Evolutionary conservation across 129 eudicot genomes (phyloP).

Genomic region (Flaveria sonorensis): DNA sequence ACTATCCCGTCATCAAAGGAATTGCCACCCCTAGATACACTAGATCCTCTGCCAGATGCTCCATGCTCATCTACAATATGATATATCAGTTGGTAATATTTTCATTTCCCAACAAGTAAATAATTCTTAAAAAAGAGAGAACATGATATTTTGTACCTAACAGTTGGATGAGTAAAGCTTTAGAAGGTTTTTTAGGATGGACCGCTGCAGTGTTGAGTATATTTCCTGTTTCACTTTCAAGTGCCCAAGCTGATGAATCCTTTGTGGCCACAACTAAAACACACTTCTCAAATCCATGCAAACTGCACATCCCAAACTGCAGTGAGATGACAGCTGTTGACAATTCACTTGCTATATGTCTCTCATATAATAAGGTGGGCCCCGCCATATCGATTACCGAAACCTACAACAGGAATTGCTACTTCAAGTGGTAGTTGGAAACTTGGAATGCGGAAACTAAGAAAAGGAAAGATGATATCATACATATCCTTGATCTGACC

Average conservation of each 20-base stretch:
- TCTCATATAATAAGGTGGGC: slow-evolving; percentile 57
- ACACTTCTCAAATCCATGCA: slow-evolving; percentile 90
- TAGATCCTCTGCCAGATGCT: slow-evolving; percentile 51
- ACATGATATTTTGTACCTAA: slow-evolving; percentile 52
- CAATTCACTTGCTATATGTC: slow-evolving; percentile 70
- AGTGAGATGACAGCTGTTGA: slow-evolving; percentile 68
- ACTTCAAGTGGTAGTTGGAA: background rate
- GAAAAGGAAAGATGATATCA: slow-evolving; percentile 24
- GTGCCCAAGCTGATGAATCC: slow-evolving; percentile 84
- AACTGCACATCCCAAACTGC: slow-evolving; percentile 67
- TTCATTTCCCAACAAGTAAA: slow-evolving; percentile 3
- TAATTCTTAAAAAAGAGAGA: slow-evolving; percentile 2
- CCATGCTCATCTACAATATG: slow-evolving; percentile 52
- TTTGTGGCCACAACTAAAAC: slow-evolving; percentile 62
- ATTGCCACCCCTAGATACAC: slow-evolving; percentile 41
- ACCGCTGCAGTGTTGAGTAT: slow-evolving; percentile 54
- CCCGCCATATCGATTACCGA: slow-evolving; percentile 71
- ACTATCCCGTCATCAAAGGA: slow-evolving; percentile 50
- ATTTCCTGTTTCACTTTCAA: slow-evolving; percentile 89
- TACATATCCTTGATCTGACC: slow-evolving; percentile 96
- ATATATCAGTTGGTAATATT: slow-evolving; percentile 13
- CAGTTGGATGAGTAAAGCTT: slow-evolving; percentile 63
- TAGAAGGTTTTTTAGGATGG: slow-evolving; percentile 81
- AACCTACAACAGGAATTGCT: slow-evolving; percentile 42
- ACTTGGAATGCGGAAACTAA: background rate